Evolutionary conservation across 495 filamentous ascomycete species (phyloP), one percentile per base, ranked within the genome.

Genomic region (Pyrenopolyporus hunteri): DNA sequence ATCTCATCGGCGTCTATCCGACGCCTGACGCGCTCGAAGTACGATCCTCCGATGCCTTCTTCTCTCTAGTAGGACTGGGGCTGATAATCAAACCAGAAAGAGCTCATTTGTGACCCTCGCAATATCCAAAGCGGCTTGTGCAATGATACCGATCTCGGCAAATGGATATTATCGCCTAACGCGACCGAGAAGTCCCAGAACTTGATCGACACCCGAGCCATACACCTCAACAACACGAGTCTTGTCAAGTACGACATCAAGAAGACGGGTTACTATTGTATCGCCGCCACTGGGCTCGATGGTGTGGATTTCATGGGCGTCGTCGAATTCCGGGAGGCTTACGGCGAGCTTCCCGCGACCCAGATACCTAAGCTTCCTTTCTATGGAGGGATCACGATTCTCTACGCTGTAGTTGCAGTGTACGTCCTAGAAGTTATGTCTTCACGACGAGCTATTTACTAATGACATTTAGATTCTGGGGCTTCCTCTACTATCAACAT

Each of bases 291-390:
- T 62, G 80, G 78, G 20, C 91, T 82, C 70, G 80, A 78, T 23
- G 78, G 78, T n/a, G 74, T 78, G 6, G 68, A 82, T 22, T 99
- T 92, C 70, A 84, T 80, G 51, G 94, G 87, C 2, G 84, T 92
- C 16, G 87, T 96, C 42, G 92, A 92, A 70, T 98, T 98, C 73
- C 84, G 91, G 54, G 97, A 98, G 75, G 89, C 94, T 9, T 99
- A 92, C 67, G 94, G 94, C 69, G 93, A 98, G 80, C 87, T 99
- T 44, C 92, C 94, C 1, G 94, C 89, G 17, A 89, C 91, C 7
- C 92, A 98, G 73, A 97, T 99, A 68, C 88, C 94, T 10, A 98
- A 98, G 73, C 84, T 99, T 48, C 93, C 95, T 1, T 99, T 99
- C 74, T 99, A 99, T 66, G 94, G 93, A 37, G 93, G 88, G 31